Evolutionary conservation across 139 green algal species (phyloP), one percentile per base, ranked within the genome.

Genomic region (Closterium sp.): DNA sequence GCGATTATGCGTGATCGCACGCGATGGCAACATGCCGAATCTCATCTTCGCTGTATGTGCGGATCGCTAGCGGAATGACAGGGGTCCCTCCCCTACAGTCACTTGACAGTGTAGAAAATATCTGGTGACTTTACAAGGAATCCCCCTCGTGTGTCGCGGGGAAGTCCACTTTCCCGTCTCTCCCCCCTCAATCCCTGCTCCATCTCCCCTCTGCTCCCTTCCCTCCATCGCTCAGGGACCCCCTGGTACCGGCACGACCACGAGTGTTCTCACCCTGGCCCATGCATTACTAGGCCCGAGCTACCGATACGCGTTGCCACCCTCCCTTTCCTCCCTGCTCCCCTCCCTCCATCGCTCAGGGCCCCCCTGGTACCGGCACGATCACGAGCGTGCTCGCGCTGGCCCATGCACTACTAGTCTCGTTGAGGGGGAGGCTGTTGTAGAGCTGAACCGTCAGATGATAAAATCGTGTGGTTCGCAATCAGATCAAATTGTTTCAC

Each of bases 401-500:
- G n/a, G 97, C 98, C 2, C 96, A 95, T 69, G 95, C 96, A 90
- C 95, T 99, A 89, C 96, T 99, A 89, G 98, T 0, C 89, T 95
- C 25, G 92, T 87, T 34, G 97, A 96, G 92, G 97, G 97, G 86
- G 97, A 99, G 16, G 98, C 95, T 2, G 97, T 99, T 25, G 95
- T 99, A 88, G 97, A 99, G 94, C 96, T 99, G 6, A 99, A 99
- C 96, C 6, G 97, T 99, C 89, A 98, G 99, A 92, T 96, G 97
- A 88, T 98, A 98, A 19, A 99, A 99, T 83, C 97, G 99, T 84
- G 97, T 99, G 6, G 98, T 99, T 36, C 96, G 98, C 81, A 99
- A 99, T 95, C 99, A 98, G 93, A 99, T 99, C 94, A 99, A 99
- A 95, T 98, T 99, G 96, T 99, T 6, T 55, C 36, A 55, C 36